Evolutionary conservation across 768 basidiomycete species (phyloP), one percentile per base, ranked within the genome.

Genomic region (Brasilioporus rufonigricans): DNA sequence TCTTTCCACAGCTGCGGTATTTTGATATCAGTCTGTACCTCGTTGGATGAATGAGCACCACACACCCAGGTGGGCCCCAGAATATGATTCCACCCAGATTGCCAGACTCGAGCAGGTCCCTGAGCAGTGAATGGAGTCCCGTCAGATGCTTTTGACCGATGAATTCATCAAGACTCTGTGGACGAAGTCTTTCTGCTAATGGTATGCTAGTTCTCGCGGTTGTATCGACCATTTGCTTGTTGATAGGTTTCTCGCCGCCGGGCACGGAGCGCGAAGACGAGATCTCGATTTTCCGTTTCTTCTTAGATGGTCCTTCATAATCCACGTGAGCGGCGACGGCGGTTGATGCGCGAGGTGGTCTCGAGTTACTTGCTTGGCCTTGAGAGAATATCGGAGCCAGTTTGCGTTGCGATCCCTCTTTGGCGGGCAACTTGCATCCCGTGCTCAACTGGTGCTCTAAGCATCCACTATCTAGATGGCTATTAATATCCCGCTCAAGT

Each of bases 11-110:
- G 29, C 84, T 86, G 16, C 33, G 32, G 27, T 33, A 6, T 26
- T 19, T 52, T 48, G 21, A 50, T 18, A 26, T 54, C 24, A 38
- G 39, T 33, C 6, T n/a, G 39, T 44, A 31, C 8, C 19, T 16
- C 29, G 40, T 39, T 9, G 13, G 19, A 19, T 10, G 31, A 44
- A 3, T 13, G 10, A 46, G n/a, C 23, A 5, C 27, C 23, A 48
- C 66, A 48, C 36, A 81, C 84, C 87, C 88, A 1, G 87, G 87
- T 16, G 87, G 87, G 1, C 87, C 87, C 87, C 89, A 90, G 35
- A 89, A 74, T 52, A 89, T 81, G 47, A 86, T 72, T 57, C 83
- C 85, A 11, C 86, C 85, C 47, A 76, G 68, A 21, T 71, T 73
- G n/a, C 81, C 78, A 27, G 65, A 68, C n/a, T 76, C 73, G 14